These are phyloP conservation scores for Neonectria sp. DNA, from an alignment of 2,329 filamentous ascomycete genomes.

Conservation along the genomic window DNA sequence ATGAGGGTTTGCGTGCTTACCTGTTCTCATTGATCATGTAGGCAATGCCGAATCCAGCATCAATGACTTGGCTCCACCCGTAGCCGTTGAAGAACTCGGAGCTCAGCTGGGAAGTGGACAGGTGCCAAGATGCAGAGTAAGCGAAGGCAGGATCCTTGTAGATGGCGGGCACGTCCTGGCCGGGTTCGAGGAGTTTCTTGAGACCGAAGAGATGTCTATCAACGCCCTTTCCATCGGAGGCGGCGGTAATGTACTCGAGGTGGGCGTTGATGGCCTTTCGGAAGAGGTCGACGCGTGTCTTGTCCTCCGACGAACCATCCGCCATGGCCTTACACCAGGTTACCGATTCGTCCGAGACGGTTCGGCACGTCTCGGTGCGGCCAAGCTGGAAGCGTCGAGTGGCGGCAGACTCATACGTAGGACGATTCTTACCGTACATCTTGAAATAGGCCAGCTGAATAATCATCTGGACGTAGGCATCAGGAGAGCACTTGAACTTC, in stretches of 20 bases:
- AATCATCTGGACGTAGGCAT: constrained; percentile 98
- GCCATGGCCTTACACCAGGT: constrained; percentile 92
- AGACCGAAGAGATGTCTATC: constrained; percentile 98
- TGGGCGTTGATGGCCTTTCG: constrained; percentile 86
- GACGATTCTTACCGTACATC: constrained; percentile 98
- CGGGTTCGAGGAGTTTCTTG: constrained; percentile 88
- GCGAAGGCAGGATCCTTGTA: constrained; percentile 89
- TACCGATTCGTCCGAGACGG: constrained; percentile 90
- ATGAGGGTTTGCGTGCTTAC: constrained; percentile 60
- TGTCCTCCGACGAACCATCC: constrained; percentile 74
- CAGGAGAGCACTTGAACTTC: constrained; percentile 98
- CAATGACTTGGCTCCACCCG: constrained; percentile 98
- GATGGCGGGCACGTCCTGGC: constrained; percentile 85
- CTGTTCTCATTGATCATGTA: constrained; percentile 99
- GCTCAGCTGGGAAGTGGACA: constrained; percentile 91
- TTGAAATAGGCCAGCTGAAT: constrained; percentile 99
- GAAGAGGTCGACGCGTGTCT: constrained; percentile 81
- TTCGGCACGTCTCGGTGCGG: constrained; percentile 95
- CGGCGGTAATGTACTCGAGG: constrained; percentile 90
- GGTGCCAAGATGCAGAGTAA: constrained; percentile 91
- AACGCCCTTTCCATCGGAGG: constrained; percentile 92
- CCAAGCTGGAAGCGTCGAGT: constrained; percentile 96
- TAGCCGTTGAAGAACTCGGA: constrained; percentile 99
- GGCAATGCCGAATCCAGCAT: constrained; percentile 95
- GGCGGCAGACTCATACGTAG: constrained; percentile 97